These are phyloP conservation scores for Termitomyces sp. DNA, from an alignment of 768 basidiomycete genomes.

Conservation along the genomic window DNA sequence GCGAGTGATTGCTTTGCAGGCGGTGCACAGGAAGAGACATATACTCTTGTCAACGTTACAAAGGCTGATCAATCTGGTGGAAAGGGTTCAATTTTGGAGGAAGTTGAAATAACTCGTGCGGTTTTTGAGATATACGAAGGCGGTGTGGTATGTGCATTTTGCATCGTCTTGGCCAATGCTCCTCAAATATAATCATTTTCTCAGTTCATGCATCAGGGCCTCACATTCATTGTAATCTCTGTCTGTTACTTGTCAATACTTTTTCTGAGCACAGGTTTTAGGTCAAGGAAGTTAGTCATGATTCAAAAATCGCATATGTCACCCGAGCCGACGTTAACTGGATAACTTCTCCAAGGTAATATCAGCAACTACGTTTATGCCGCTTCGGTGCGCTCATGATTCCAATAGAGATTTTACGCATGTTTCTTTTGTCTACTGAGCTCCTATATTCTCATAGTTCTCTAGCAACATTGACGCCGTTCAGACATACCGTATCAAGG, in stretches of 20 bases:
- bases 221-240: constrained; percentile 65
- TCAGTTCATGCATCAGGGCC: constrained; percentile 86
- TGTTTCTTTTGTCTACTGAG: constrained; percentile 16
- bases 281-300: constrained; percentile 82
- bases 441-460: neutral
- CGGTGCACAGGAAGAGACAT: constrained; percentile 74
- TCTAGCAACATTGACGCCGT: constrained; percentile 72
- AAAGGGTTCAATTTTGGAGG: constrained; percentile 58
- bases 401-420: constrained; percentile 69
- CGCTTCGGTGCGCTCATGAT: neutral
- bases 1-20: constrained; percentile 24
- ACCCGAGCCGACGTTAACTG: constrained; percentile 78
- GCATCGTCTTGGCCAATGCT: neutral
- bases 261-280: constrained; percentile 19
- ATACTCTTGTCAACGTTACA: constrained; percentile 66
- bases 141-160: constrained; percentile 55
- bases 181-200: neutral
- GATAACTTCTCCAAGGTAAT: constrained; percentile 68
- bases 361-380: neutral
- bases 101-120: constrained; percentile 78
- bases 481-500: constrained; percentile 71
- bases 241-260: neutral
- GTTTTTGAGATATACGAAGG: constrained; percentile 91
- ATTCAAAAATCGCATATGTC: constrained; percentile 67
- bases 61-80: constrained; percentile 29